phyloP scores from a whole-genome alignment of 352 stramenopile genomes.

The Globisporangium orthogonon region DNA sequence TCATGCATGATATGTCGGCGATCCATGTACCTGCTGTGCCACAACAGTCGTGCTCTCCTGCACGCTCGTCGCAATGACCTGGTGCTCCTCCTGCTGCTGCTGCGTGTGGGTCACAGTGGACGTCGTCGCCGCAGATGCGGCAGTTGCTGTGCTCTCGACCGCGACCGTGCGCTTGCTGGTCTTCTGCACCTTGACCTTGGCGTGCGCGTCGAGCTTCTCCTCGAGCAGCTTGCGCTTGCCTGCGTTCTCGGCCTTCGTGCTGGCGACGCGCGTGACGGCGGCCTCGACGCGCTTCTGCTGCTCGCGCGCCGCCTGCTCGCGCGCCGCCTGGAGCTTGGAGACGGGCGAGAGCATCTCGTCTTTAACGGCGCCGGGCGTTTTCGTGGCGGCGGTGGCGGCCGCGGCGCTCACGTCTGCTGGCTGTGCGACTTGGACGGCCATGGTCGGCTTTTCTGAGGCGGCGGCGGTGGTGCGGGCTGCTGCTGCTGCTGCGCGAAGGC shows the following conservation, averaged over 20 bases:
- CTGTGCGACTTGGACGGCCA: conserved; percentile 62
- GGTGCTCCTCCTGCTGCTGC: conserved; percentile 1
- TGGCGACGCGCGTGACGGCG: conserved; percentile 46
- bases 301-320: conserved; percentile 47
- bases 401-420: conserved; percentile 30
- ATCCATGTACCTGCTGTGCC: conserved; percentile 6
- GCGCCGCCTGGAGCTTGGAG: conserved; percentile 71
- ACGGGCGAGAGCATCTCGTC: conserved; percentile 52
- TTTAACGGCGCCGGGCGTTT: conserved; percentile 24
- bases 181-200: conserved; percentile 40
- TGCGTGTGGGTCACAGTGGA: conserved; percentile 3
- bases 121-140: conserved; percentile 2
- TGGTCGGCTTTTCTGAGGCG: conserved; percentile 15
- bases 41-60: conserved; percentile 5
- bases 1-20: neutral
- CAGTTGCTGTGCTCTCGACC: conserved; percentile 5
- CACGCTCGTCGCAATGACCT: neutral
- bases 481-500: conserved; percentile 14
- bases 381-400: conserved; percentile 14
- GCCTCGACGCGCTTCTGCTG: conserved; percentile 65
- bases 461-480: neutral
- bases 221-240: conserved; percentile 56
- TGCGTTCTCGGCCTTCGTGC: conserved; percentile 41
- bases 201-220: conserved; percentile 32
- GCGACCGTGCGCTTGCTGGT: conserved; percentile 11